Percentiles rank a stretch among this genome's conserved stretches.
Conservation (phyloP, 805 yeast genomes). For the Brettanomyces nanus region DNA sequence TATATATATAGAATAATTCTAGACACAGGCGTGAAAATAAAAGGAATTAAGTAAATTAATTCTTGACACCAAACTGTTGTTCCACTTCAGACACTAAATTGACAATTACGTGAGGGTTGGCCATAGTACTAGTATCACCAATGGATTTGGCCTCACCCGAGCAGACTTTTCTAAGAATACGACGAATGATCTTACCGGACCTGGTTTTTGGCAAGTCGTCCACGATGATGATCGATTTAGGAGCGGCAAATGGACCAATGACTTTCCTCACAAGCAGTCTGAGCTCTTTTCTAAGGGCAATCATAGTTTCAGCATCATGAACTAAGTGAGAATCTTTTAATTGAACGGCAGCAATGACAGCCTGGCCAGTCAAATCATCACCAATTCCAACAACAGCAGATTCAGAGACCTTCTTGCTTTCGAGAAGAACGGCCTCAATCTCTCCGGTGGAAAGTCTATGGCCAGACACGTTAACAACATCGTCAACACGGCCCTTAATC, state of each 20-base stretch:
- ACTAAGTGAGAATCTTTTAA: conserved; percentile 46
- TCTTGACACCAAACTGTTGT: conserved; percentile 30
- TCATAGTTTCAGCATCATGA: conserved; percentile 35
- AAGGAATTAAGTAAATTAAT: too few relatives aligned
- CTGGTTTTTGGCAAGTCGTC: conserved; percentile 96
- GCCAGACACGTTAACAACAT: conserved; percentile 95
- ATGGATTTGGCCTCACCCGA: conserved; percentile 88
- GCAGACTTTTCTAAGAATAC: conserved; percentile 88
- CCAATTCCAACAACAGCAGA: conserved; percentile 94
- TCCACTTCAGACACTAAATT: conserved; percentile 66
- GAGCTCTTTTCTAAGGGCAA: conserved; percentile 62
- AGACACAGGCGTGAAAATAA: too few relatives aligned
- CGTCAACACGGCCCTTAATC: conserved; percentile 98
- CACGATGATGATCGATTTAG: conserved; percentile 73
- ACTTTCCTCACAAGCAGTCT: conserved; percentile 84
- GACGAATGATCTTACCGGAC: conserved; percentile 98
- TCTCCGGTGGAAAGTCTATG: conserved; percentile 98
- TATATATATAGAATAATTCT: too few relatives aligned
- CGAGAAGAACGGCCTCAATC: conserved; percentile 85
- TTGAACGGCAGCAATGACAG: conserved; percentile 90
- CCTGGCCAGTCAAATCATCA: conserved; percentile 96
- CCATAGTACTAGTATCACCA: conserved; percentile 86
- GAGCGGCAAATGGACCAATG: conserved; percentile 94
- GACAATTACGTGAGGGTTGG: conserved; percentile 79
- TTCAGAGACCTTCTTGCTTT: conserved; percentile 74